These are phyloP conservation scores for Pythium plurisporium DNA, from an alignment of 352 stramenopile species.

Conservation along the genomic window DNA sequence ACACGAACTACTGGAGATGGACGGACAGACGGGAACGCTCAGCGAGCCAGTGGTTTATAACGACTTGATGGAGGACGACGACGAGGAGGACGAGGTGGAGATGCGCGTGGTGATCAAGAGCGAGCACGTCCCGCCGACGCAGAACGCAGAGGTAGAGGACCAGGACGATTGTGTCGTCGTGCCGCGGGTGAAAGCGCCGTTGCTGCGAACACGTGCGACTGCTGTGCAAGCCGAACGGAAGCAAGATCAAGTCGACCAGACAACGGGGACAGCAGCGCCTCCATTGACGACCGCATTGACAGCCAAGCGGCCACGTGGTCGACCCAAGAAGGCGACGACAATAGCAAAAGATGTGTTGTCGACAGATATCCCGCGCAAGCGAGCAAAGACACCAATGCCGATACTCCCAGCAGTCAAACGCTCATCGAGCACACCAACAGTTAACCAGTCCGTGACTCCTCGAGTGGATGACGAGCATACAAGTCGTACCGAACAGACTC, in stretches of 20 bases:
- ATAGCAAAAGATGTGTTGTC: no score
- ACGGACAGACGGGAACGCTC: not conserved
- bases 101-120: not conserved
- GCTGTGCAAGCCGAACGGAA: not conserved
- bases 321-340: no score
- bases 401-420: no score
- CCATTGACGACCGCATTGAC: no score
- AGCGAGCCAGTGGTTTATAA: not conserved
- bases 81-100: not conserved
- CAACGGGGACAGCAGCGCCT: not conserved
- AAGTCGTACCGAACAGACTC: no score
- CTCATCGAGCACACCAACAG: no score
- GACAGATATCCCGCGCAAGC: no score
- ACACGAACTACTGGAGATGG: not conserved
- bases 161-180: not conserved
- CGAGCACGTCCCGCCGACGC: not conserved
- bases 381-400: no score
- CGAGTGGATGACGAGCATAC: no score
- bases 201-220: constrained; percentile 10
- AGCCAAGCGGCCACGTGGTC: no score
- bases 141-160: not conserved
- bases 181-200: not conserved
- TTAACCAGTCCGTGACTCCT: no score
- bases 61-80: no score
- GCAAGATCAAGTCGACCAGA: not conserved